These are phyloP conservation scores for Phallus indusiatus DNA, from an alignment of 768 basidiomycete genomes.

Conservation along the genomic window DNA sequence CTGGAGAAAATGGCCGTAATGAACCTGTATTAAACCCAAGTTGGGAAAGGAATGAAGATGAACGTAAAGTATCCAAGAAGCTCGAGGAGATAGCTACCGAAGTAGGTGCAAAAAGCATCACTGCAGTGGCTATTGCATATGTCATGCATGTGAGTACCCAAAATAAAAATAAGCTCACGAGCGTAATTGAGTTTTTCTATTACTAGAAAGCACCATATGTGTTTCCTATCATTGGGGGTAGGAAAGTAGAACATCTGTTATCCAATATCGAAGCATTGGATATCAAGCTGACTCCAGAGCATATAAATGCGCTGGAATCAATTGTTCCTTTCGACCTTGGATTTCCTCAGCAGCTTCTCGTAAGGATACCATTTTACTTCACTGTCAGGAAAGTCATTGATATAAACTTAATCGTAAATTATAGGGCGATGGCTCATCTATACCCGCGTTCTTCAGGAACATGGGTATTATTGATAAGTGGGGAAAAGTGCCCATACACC, in stretches of 20 bases:
- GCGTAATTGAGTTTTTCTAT: constrained; percentile 36
- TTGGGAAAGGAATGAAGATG: constrained; percentile 40
- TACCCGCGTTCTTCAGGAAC: background rate
- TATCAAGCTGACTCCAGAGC: constrained; percentile 34
- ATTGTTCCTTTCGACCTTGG: constrained; percentile 36
- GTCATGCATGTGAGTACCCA: constrained; percentile 15
- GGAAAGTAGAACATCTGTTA: constrained; percentile 42
- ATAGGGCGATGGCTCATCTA: background rate
- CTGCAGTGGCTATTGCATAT: constrained; percentile 24
- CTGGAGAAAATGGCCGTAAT: constrained; percentile 20
- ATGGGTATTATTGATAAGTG: background rate
- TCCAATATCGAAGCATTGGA: constrained; percentile 43
- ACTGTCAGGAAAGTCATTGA: background rate
- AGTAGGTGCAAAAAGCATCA: constrained; percentile 38
- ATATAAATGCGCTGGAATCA: constrained; percentile 37
- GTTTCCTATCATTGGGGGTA: constrained; percentile 42
- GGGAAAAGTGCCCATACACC: background rate
- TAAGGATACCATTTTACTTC: constrained; percentile 14
- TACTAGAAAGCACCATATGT: constrained; percentile 47
- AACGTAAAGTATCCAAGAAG: constrained; percentile 32
- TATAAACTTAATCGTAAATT: background rate
- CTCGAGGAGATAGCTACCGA: constrained; percentile 43
- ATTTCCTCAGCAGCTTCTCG: constrained; percentile 29
- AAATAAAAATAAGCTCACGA: background rate
- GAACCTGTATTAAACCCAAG: constrained; percentile 25